These are phyloP conservation scores for Murraya koenigii DNA, from an alignment of 345 rosid genomes.

Conservation along the genomic window DNA sequence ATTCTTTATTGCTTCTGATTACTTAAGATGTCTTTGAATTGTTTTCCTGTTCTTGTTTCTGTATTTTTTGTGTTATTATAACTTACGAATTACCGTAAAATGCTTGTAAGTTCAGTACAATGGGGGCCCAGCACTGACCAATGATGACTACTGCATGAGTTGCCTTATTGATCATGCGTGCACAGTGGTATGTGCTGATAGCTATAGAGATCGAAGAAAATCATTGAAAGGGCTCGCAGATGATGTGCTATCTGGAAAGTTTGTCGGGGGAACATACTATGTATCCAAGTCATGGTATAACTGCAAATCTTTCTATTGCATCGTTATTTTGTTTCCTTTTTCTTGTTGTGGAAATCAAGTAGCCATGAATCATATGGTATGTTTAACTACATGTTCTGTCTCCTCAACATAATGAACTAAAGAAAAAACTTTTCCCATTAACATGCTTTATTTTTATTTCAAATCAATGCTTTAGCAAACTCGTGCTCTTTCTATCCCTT, in stretches of 20 bases:
- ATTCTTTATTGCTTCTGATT: not conserved
- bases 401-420: not conserved
- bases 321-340: constrained; percentile 1
- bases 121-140: constrained; percentile 76
- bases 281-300: constrained; percentile 83
- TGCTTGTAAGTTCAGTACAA: constrained; percentile 45
- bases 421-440: not conserved
- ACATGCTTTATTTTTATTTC: not conserved
- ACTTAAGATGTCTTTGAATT: not conserved
- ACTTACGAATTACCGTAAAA: constrained; percentile 19
- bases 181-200: constrained; percentile 69
- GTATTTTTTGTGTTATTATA: constrained; percentile 8
- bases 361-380: not conserved
- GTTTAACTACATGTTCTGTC: not conserved
- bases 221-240: constrained; percentile 69
- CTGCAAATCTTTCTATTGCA: constrained; percentile 14
- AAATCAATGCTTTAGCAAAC: not conserved
- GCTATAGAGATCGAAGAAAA: constrained; percentile 88
- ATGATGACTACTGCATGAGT: constrained; percentile 64
- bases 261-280: constrained; percentile 64
- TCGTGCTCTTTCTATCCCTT: not conserved
- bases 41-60: not conserved
- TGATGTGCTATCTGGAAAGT: constrained; percentile 60
- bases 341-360: not conserved
- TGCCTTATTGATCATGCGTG: constrained; percentile 80